These are phyloP conservation scores for Ceratobasidium sp. DNA, from an alignment of 1,284 basidiomycete species.

Conservation along the genomic window DNA sequence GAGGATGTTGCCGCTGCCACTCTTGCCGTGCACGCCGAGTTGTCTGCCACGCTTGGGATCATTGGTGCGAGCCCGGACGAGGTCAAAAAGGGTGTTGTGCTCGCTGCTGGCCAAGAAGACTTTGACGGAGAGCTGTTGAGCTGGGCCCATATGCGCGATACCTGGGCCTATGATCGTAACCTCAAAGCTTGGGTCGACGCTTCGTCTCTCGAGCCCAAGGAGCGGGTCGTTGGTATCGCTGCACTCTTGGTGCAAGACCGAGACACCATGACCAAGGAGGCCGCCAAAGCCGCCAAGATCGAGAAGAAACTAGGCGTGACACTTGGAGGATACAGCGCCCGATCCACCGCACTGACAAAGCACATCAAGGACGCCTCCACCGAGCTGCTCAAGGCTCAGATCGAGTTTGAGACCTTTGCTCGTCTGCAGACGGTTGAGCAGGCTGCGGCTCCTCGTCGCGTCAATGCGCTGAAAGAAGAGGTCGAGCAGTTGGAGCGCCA, in stretches of 20 bases:
- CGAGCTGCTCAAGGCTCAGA: constrained; percentile 72
- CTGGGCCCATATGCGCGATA: constrained; percentile 75
- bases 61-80: constrained; percentile 84
- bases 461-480: constrained; percentile 83
- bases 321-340: constrained; percentile 90
- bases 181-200: constrained; percentile 77
- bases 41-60: constrained; percentile 84
- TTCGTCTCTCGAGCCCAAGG: constrained; percentile 66
- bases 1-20: constrained; percentile 81
- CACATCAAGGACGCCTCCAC: constrained; percentile 77
- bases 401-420: constrained; percentile 83
- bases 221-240: constrained; percentile 74
- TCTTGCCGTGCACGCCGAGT: constrained; percentile 79
- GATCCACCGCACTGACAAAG: constrained; percentile 77
- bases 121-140: constrained; percentile 66
- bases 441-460: constrained; percentile 78
- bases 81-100: constrained; percentile 77
- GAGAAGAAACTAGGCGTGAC: constrained; percentile 93
- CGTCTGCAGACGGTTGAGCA: constrained; percentile 78
- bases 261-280: constrained; percentile 85
- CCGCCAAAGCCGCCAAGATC: constrained; percentile 82
- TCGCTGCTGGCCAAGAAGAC: constrained; percentile 71
- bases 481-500: constrained; percentile 81
- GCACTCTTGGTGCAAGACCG: constrained; percentile 73
- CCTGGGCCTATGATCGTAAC: constrained; percentile 72